A percentile compares a stretch with the other conserved stretches of the same genome.
Conservation (phyloP, 2,329 filamentous ascomycete genomes). For the Fonsecaea pedrosoi region DNA sequence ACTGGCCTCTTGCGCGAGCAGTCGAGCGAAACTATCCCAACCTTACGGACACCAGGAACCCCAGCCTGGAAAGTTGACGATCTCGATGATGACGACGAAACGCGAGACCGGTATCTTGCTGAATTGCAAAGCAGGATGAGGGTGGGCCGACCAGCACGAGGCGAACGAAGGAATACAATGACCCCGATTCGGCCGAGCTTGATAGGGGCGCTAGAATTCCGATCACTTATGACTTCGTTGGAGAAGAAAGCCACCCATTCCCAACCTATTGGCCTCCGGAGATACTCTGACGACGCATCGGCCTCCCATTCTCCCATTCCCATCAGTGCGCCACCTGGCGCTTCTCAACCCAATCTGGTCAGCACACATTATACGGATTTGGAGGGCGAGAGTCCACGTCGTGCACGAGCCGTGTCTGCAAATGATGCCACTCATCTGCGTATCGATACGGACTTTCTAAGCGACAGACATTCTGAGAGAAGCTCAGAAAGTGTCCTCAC, state of each 20-base stretch:
- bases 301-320: conserved; percentile 51
- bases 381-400: conserved; percentile 27
- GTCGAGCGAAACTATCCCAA: conserved; percentile 69
- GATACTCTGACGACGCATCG: conserved; percentile 71
- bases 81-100: conserved; percentile 63
- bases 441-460: conserved; percentile 51
- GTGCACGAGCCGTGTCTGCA: conserved; percentile 64
- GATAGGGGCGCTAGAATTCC: conserved; percentile 90
- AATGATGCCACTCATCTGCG: conserved; percentile 61
- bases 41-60: conserved; percentile 61
- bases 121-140: conserved; percentile 95
- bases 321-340: conserved; percentile 38
- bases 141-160: conserved; percentile 71
- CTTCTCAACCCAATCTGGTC: conserved; percentile 40
- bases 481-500: conserved; percentile 21
- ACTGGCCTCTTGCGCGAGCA: conserved; percentile 55
- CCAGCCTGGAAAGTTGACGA: conserved; percentile 59
- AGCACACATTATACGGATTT: conserved; percentile 29
- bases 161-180: conserved; percentile 73
- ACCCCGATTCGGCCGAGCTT: conserved; percentile 91
- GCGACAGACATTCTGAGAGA: conserved; percentile 25
- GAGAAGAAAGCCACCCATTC: conserved; percentile 79
- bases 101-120: conserved; percentile 67
- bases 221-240: conserved; percentile 85
- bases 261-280: conserved; percentile 70